Conservation (phyloP, 257 asterid genomes). For the Striga asiatica region DNA sequence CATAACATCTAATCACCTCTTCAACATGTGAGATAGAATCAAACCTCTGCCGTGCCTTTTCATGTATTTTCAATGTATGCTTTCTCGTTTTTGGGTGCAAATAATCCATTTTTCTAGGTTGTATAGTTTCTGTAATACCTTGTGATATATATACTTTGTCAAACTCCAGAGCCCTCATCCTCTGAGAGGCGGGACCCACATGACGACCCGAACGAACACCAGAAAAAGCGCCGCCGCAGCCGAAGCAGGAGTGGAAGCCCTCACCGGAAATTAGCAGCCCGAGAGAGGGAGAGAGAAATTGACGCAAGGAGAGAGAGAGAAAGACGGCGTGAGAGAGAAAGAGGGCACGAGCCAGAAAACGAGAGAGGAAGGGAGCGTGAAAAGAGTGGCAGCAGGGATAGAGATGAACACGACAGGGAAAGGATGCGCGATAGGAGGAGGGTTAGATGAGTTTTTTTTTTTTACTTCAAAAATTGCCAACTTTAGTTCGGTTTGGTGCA, state of each 20-base stretch:
- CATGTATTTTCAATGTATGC: no score
- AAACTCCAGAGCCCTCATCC: constrained; percentile 32
- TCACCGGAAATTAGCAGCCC: constrained; percentile 32
- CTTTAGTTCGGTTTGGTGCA: neutral
- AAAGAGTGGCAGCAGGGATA: constrained; percentile 57
- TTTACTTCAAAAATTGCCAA: neutral
- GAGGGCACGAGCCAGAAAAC: constrained; percentile 19
- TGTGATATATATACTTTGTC: neutral
- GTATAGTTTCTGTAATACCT: neutral
- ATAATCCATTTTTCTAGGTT: neutral
- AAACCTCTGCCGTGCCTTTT: no score
- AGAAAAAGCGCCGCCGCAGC: constrained; percentile 49
- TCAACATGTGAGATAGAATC: no score
- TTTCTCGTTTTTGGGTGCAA: no score
- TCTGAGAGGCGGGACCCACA: constrained; percentile 39
- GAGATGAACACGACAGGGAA: constrained; percentile 59
- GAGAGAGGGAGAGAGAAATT: constrained; percentile 41
- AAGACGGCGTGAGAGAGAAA: constrained; percentile 42
- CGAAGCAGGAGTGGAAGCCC: constrained; percentile 57
- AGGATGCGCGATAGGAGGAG: constrained; percentile 43
- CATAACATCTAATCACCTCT: no score
- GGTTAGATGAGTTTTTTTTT: constrained; percentile 22
- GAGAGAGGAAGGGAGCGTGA: constrained; percentile 26
- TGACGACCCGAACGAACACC: constrained; percentile 32
- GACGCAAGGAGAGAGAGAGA: constrained; percentile 35